Base-by-base conservation (phyloP, 164 flowering plant species). In the Vitis labrusca region DNA sequence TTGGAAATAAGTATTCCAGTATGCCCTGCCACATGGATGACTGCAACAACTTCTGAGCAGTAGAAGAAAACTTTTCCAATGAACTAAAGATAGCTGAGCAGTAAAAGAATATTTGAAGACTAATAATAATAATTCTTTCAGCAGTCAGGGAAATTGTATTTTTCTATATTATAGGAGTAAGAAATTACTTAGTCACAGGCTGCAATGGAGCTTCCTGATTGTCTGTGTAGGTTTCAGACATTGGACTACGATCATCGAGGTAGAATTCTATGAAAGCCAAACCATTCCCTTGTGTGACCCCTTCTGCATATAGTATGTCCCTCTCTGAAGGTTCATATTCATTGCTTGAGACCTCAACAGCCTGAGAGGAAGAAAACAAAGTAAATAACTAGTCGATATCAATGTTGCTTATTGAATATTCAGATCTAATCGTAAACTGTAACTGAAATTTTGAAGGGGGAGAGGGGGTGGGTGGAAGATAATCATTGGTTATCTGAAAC, bases 241-340 rank as follows among this genome's bases (percentile, higher is more conserved):
- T 92, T 29, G 98, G 98, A 76, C 97, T 93, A 14, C 89, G 93
- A 70, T 91, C 97, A 71, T 94, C 98, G 51, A 92, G 89, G 10
- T 87, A 80, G 77, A 92, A 96, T 69, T 96, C 99, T 17, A 93
- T 90, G 83, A 88, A 96, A 63, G 98, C 94, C 74, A 96, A 74
- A 15, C 98, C 97, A 77, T 94, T 96, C 14, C 96, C 97, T 77
- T 89, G 97, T 17, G 97, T 93, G 72, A 93, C 93, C 68, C 99
- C 98, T 89, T 94, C 98, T 1, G 99, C 95, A 76, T 85, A 93
- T 37, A 96, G 76, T 67, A 93, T 92, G 78, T 96, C 99, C 37
- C 86, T 71, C 52, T 96, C 99, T 9, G 93, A 82, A 71, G 99
- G 99, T 67, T 88, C 98, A 69, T 93, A 96, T 66, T 96, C 99